These are phyloP conservation scores for Botrytis fragariae DNA, from an alignment of 2,329 filamentous ascomycete species.

Conservation along the genomic window DNA sequence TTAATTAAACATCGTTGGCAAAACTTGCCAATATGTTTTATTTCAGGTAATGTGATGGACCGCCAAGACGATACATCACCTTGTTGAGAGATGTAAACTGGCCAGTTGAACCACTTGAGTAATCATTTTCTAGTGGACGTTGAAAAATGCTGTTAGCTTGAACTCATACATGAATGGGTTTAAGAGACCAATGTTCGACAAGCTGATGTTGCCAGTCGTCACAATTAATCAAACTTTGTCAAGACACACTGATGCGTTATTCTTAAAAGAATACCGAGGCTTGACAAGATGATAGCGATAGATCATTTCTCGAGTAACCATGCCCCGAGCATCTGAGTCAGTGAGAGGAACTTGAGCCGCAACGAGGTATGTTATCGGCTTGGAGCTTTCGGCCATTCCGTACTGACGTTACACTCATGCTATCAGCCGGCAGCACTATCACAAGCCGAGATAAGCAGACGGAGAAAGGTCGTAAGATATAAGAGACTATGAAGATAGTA, in stretches of 20 bases:
- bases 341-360: not conserved
- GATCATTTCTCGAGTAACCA: not conserved
- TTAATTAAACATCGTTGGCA: not conserved
- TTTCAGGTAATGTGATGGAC: not conserved
- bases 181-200: not conserved
- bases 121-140: not conserved
- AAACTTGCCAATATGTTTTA: not conserved
- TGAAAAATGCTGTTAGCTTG: not conserved
- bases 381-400: not conserved
- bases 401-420: not conserved
- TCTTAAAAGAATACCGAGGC: not conserved
- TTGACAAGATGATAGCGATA: not conserved
- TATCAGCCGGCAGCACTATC: not conserved
- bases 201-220: not conserved
- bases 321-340: not conserved
- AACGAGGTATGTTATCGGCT: not conserved
- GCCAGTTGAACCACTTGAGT: not conserved
- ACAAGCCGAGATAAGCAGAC: not conserved
- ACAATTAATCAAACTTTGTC: not conserved
- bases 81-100: not conserved
- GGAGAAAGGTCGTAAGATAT: not conserved
- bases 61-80: not conserved
- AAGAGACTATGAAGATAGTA: not conserved
- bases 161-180: not conserved
- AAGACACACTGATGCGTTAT: not conserved